Base-by-base conservation (phyloP, 2,329 filamentous ascomycete genomes). In the Colletotrichum scovillei region DNA sequence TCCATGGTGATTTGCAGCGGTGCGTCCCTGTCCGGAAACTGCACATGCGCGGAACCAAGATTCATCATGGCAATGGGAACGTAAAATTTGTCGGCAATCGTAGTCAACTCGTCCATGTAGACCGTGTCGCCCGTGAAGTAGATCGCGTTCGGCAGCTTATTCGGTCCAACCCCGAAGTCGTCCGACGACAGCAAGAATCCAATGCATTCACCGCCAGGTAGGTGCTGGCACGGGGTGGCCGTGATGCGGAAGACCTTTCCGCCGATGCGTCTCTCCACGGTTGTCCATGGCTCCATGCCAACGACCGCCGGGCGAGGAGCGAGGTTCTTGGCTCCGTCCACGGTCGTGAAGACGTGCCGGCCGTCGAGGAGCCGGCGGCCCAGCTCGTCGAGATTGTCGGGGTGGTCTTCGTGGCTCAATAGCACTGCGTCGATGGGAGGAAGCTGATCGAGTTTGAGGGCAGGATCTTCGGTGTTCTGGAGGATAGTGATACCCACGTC, bases 111-210 rank as follows among this genome's bases (percentile, higher is more conserved):
- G 2, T 82, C 78, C 0, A 86, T 76, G 68, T 87, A 87, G 2
- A 88, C 81, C 0, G 86, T 88, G 70, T 88, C 86, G 0, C 86
- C 86, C 0, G 85, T 83, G 76, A 88, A 85, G 72, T 84, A 88
- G 8, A 88, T 82, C 2, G 82, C 86, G 67, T 88, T 88, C 0
- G 83, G 86, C 0, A 75, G 75, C 0, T 82, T 82, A 5, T 82
- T 77, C 5, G 77, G 74, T 9, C 73, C 66, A 35, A 35, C 0
- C 2, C 86, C 86, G 49, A 88, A 87, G 0, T 78, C 78, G 0
- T 78, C 69, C 0, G 78, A 75, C 0, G 80, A 80, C 2, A 88
- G 0, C 6, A 88, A 77, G 74, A 88, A 88, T 3, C 86, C 86
- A 0, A 81, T 85, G 19, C 82, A 84, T 74, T 88, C 85, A 16